Evolutionary conservation across 2,329 filamentous ascomycete genomes (phyloP), one percentile per base, ranked within the genome.

Genomic region (Colletotrichum sp.): DNA sequence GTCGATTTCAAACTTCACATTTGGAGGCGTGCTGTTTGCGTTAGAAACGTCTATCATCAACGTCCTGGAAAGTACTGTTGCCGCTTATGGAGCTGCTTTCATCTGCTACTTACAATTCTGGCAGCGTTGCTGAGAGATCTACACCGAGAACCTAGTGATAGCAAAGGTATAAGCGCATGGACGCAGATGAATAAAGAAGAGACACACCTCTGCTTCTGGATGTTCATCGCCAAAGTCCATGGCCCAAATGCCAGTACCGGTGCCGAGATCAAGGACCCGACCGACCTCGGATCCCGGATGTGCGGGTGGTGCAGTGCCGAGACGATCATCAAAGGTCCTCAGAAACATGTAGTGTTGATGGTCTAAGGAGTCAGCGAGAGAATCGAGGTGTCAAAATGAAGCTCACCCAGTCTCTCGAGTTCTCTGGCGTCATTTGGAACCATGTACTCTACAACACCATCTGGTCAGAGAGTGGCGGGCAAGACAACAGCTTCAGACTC

Each of bases 211-310:
- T 2, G 82, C 80, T 6, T 80, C 79, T 1, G 84, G 84, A 39
- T 82, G 80, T 24, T 81, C 76, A 59, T 88, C 86, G 18, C 84
- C 86, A 72, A 87, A 85, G 71, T 87, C 86, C 65, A 87, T 86
- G 18, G 81, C 81, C 80, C 80, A 83, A 34, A 82, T 81, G 8
- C 81, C 81, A n/a, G 79, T 79, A 5, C 80, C 80, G 3, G 81
- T 59, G 24, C 55, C 55, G 3, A 60, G 15, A 28, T 60, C 55
- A 1, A 60, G 55, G 12, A 60, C 55, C 26, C 32, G 76, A 52
- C 52, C 49, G 5, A 74, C 68, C 8, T 63, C 52, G 15, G 81
- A 72, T 5, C 74, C 77, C 6, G 71, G 79, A 2, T 73, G 68
- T 8, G 73, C 74, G 8, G 72, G 76, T 7, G 72, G 67, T 1